These are phyloP conservation scores for Monosporascus cannonballus DNA, from an alignment of 2,329 filamentous ascomycete species.

Conservation along the genomic window DNA sequence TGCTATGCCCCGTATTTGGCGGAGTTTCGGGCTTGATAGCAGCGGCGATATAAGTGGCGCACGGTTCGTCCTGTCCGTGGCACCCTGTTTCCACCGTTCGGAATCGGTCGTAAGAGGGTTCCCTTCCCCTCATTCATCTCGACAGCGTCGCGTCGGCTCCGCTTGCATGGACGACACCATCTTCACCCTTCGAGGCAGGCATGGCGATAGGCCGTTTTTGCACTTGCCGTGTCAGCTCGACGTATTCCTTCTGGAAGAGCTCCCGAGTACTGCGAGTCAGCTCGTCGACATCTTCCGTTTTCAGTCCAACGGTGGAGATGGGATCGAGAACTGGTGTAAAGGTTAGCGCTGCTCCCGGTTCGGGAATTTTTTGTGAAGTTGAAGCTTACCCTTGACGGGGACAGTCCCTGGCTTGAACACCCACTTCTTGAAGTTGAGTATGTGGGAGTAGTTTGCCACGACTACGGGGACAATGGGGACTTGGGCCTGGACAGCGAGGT, in stretches of 20 bases:
- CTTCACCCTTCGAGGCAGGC: slow-evolving; percentile 14
- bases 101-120: no score
- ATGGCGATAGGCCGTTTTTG: slow-evolving; percentile 32
- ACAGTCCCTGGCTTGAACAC: slow-evolving; percentile 65
- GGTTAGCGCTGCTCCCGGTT: slow-evolving; percentile 4
- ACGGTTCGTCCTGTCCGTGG: no score
- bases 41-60: no score
- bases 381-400: slow-evolving; percentile 62
- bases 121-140: no score
- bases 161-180: slow-evolving; percentile 26
- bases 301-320: slow-evolving; percentile 69
- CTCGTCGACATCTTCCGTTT: slow-evolving; percentile 69
- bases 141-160: slow-evolving; percentile 24
- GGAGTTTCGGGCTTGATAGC: no score
- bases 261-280: slow-evolving; percentile 63
- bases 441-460: slow-evolving; percentile 70
- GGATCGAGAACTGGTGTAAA: slow-evolving; percentile 62
- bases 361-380: neutral
- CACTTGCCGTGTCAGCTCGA: slow-evolving; percentile 46
- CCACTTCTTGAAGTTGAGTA: slow-evolving; percentile 58
- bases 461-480: slow-evolving; percentile 88
- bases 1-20: no score
- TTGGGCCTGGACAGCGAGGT: slow-evolving; percentile 87
- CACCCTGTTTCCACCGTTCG: no score
- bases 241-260: slow-evolving; percentile 65